Conservation (phyloP, 2,329 filamentous ascomycete species). For the Ambrosiella beaveri region DNA sequence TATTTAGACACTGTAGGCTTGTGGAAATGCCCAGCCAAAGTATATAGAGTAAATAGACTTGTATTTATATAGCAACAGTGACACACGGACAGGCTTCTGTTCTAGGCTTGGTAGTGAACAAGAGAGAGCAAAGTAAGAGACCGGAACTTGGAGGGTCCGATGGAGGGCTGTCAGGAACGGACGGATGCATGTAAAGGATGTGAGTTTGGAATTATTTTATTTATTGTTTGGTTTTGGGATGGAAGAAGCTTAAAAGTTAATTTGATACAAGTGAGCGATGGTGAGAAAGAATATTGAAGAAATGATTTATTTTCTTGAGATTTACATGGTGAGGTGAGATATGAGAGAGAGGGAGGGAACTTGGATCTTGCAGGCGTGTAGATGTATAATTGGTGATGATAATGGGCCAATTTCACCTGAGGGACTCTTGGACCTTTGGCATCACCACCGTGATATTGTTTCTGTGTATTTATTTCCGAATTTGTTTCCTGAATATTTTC, state of each 20-base stretch:
- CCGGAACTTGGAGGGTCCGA: background rate
- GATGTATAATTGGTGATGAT: background rate
- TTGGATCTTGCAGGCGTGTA: background rate
- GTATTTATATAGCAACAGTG: background rate
- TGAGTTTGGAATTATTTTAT: background rate
- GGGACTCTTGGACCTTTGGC: background rate
- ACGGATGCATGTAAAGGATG: background rate
- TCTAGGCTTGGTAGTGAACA: background rate
- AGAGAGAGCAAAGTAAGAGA: background rate
- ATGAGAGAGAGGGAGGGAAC: background rate
- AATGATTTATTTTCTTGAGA: background rate
- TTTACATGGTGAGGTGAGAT: background rate
- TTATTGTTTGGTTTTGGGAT: background rate
- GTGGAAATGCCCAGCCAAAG: background rate
- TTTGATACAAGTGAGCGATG: background rate
- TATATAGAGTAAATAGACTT: too few relatives aligned
- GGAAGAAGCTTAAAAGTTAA: background rate
- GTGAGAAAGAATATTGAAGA: background rate
- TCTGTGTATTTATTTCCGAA: background rate
- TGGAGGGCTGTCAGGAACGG: background rate
- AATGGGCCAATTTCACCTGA: background rate
- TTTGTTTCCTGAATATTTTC: too few relatives aligned
- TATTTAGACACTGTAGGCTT: background rate
- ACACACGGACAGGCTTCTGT: slow-evolving; percentile 4
- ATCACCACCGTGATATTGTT: background rate